phyloP scores from a whole-genome alignment of 805 yeast genomes.

The Saturnispora serradocipensis region DNA sequence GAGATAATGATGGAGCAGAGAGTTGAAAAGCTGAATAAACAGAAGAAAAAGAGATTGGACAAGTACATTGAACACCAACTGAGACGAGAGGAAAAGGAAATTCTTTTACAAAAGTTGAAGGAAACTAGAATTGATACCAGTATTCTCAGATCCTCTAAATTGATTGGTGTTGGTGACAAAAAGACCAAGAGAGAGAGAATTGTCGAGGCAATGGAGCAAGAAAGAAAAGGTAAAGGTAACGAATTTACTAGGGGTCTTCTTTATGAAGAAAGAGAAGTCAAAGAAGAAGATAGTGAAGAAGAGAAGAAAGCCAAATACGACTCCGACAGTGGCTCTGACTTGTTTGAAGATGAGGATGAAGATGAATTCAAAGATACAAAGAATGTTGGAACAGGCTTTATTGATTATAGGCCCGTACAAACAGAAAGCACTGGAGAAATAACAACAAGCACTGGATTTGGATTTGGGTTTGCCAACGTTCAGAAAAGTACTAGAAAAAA shows the following conservation, averaged over 20 bases:
- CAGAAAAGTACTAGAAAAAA: slow-evolving; percentile 33
- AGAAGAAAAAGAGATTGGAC: slow-evolving; percentile 72
- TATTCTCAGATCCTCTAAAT: slow-evolving; percentile 60
- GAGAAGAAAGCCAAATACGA: slow-evolving; percentile 26
- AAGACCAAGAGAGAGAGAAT: slow-evolving; percentile 59
- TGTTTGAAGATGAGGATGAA: slow-evolving; percentile 4
- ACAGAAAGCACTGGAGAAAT: slow-evolving; percentile 16
- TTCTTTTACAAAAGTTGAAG: slow-evolving; percentile 62
- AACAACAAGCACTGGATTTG: slow-evolving; percentile 50
- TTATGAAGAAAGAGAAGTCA: slow-evolving; percentile 59
- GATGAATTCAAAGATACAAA: slow-evolving; percentile 27
- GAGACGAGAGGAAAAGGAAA: slow-evolving; percentile 79
- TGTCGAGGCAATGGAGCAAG: slow-evolving; percentile 66
- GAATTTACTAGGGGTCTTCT: slow-evolving; percentile 52
- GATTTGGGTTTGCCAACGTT: slow-evolving; percentile 58
- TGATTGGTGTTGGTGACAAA: slow-evolving; percentile 58
- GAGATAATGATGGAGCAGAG: slow-evolving; percentile 49
- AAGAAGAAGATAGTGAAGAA: slow-evolving; percentile 30
- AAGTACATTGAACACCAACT: slow-evolving; percentile 89
- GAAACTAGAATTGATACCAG: slow-evolving; percentile 63
- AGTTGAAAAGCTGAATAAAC: slow-evolving; percentile 59
- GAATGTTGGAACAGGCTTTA: slow-evolving; percentile 34
- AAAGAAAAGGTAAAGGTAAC: slow-evolving; percentile 60
- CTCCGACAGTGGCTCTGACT: slow-evolving; percentile 17
- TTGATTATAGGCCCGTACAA: slow-evolving; percentile 61